phyloP scores from a whole-genome alignment of 2,329 filamentous ascomycete genomes.

The Fusarium verticillioides region DNA sequence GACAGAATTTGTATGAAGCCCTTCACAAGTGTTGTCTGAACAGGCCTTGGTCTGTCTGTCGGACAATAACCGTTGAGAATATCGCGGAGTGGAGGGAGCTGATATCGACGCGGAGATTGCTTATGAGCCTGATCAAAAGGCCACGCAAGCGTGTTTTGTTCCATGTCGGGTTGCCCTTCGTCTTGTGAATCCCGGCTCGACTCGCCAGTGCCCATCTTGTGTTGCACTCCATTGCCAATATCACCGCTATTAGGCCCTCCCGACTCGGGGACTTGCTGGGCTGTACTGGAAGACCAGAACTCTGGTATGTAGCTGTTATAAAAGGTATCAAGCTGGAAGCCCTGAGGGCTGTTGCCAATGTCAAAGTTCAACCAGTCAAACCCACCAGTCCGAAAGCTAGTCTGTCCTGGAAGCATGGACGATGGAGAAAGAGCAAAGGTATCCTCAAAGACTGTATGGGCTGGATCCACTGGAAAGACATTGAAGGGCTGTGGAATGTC shows the following conservation, averaged over 20 bases:
- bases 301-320: not conserved
- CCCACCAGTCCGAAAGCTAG: not conserved
- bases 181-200: not conserved
- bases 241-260: fast-evolving
- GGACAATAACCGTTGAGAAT: not conserved
- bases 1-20: not conserved
- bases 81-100: not conserved
- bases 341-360: not conserved
- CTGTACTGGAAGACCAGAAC: not conserved
- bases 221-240: not conserved
- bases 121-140: constrained; percentile 1
- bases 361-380: constrained; percentile 1
- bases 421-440: not conserved
- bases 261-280: not conserved
- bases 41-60: not conserved
- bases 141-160: not conserved
- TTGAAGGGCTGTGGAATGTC: not conserved
- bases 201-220: not conserved
- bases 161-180: fast-evolving
- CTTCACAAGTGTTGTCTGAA: not conserved
- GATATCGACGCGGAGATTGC: not conserved
- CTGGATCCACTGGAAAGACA: not conserved
- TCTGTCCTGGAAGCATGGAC: not conserved
- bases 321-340: not conserved
- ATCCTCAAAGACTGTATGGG: not conserved